Conservation (phyloP, 2,329 filamentous ascomycete species). For the Xylaria sp. region DNA sequence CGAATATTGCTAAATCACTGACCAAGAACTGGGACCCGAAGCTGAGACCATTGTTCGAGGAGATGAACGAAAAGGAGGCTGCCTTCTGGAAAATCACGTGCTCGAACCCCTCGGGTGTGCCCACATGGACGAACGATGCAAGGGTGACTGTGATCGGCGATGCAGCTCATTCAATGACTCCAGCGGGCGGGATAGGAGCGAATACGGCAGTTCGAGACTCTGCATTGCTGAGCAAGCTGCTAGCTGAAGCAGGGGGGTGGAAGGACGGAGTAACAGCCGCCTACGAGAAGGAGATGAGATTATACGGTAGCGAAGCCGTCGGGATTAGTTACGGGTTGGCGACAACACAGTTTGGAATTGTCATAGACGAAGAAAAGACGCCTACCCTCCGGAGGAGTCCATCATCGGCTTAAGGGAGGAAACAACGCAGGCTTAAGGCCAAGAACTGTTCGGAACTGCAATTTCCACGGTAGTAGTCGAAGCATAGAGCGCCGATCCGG, state of each 20-base stretch:
- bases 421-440: not conserved
- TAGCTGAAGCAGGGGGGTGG: constrained; percentile 65
- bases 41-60: constrained; percentile 66
- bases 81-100: constrained; percentile 76
- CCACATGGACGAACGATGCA: constrained; percentile 67
- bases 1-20: constrained; percentile 66
- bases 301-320: constrained; percentile 68
- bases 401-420: constrained; percentile 13
- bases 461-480: constrained; percentile 14
- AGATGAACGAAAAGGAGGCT: constrained; percentile 66
- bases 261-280: constrained; percentile 63
- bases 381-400: constrained; percentile 31
- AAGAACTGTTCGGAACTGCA: constrained; percentile 1
- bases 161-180: constrained; percentile 68
- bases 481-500: constrained; percentile 23
- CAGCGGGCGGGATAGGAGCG: constrained; percentile 65
- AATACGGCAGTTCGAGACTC: constrained; percentile 68
- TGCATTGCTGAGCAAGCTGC: constrained; percentile 62
- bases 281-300: constrained; percentile 72
- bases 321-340: constrained; percentile 63
- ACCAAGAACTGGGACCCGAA: constrained; percentile 66
- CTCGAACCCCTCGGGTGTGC: constrained; percentile 68
- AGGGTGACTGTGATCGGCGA: constrained; percentile 70
- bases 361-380: constrained; percentile 44
- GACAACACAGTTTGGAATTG: constrained; percentile 55